phyloP scores from a whole-genome alignment of 2,329 filamentous ascomycete genomes.

The Herpotrichia juniperi region DNA sequence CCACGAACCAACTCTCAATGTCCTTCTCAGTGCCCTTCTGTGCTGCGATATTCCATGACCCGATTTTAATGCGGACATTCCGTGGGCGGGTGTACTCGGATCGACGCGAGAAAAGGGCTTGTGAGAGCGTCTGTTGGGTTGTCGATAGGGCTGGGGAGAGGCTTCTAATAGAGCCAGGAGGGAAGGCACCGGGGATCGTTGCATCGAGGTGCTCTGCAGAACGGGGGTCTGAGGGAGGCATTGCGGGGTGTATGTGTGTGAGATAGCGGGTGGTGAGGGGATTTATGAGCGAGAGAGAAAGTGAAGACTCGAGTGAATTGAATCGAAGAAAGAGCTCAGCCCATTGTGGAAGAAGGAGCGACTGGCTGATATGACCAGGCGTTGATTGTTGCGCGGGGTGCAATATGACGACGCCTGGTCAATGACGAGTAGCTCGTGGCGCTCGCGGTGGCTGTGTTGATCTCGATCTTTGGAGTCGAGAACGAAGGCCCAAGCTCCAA shows the following conservation, averaged over 20 bases:
- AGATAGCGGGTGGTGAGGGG: not conserved
- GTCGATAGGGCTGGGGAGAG: too few species aligned
- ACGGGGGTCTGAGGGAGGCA: conserved; percentile 27
- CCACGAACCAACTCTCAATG: conserved; percentile 85
- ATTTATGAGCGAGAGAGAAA: not conserved
- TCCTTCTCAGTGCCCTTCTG: conserved; percentile 87
- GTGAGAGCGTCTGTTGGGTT: conserved; percentile 57
- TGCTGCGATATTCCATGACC: conserved; percentile 93
- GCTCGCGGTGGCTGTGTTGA: too few species aligned
- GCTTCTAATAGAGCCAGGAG: too few species aligned
- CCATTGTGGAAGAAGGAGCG: not conserved
- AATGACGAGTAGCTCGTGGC: not conserved
- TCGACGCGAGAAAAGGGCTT: conserved; percentile 72
- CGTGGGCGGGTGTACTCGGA: conserved; percentile 79
- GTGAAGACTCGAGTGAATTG: not conserved
- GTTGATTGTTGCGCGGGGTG: not conserved
- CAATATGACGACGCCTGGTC: not conserved
- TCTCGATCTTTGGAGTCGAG: too few species aligned
- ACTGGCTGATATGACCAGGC: not conserved
- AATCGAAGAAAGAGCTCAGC: not conserved
- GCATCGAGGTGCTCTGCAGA: conserved; percentile 47
- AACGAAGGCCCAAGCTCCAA: too few species aligned
- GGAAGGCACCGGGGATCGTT: conserved; percentile 58
- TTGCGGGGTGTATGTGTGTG: conserved; percentile 24
- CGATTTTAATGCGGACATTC: conserved; percentile 83